Evolutionary conservation across 2,329 filamentous ascomycete genomes (phyloP).

Genomic region (Rhynchosporium graminicola): DNA sequence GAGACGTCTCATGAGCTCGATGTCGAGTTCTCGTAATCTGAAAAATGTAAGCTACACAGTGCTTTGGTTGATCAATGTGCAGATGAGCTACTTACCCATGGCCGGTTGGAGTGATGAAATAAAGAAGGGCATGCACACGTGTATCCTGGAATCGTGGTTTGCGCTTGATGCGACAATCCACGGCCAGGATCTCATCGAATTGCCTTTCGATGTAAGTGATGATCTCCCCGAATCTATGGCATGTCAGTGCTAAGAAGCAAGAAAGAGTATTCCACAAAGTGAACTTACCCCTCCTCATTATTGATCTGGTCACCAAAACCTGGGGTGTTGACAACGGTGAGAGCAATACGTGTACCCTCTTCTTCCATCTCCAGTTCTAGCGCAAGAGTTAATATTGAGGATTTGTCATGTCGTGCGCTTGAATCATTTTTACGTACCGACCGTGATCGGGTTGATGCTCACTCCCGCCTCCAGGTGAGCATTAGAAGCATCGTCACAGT

Average conservation of each 20-base stretch:
- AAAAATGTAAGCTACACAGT: constrained; percentile 1
- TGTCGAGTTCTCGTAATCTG: constrained; percentile 96
- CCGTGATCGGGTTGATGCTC: constrained; percentile 12
- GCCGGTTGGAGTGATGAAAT: constrained; percentile 98
- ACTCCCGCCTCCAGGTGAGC: constrained; percentile 12
- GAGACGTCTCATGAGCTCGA: constrained; percentile 98
- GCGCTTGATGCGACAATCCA: constrained; percentile 99
- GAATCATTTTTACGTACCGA: not conserved
- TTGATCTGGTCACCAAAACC: constrained; percentile 99
- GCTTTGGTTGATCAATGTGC: no score
- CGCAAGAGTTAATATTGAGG: not conserved
- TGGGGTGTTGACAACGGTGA: constrained; percentile 97
- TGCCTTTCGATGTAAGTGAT: constrained; percentile 97
- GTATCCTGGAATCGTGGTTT: constrained; percentile 99
- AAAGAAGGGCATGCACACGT: constrained; percentile 94
- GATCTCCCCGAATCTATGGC: constrained; percentile 84
- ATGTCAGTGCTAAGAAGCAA: constrained; percentile 32
- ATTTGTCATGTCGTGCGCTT: not conserved
- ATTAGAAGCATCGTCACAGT: constrained; percentile 4
- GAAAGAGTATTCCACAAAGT: not conserved
- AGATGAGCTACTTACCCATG: constrained; percentile 66
- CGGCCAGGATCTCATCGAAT: constrained; percentile 98
- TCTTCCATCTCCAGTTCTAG: constrained; percentile 60
- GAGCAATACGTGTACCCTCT: constrained; percentile 94
- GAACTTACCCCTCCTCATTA: constrained; percentile 85